Evolutionary conservation across 441 rosid genomes (phyloP).

Genomic region (Metrosideros polymorpha): DNA sequence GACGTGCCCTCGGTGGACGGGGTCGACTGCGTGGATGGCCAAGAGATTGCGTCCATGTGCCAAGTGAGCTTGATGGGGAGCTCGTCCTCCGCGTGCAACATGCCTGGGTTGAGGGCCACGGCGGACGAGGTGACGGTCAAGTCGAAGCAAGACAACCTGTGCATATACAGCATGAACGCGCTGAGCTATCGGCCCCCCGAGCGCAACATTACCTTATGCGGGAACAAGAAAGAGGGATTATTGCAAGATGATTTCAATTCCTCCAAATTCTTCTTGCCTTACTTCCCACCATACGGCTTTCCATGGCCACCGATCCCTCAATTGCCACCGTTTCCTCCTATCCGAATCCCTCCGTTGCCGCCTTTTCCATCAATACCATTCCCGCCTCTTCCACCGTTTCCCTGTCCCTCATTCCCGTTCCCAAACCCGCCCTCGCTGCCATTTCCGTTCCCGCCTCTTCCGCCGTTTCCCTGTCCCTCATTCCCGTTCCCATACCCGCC

Average conservation of each 20-base stretch:
- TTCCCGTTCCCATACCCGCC: background rate
- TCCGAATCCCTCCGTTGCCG: background rate
- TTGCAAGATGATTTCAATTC: conserved; percentile 14
- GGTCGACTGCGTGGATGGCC: conserved; percentile 52
- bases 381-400: conserved; percentile 11
- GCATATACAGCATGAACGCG: conserved; percentile 60
- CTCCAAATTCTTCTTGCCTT: conserved; percentile 51
- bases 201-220: conserved; percentile 37
- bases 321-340: background rate
- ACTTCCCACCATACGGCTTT: conserved; percentile 38
- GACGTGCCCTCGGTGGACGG: conserved; percentile 62
- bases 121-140: conserved; percentile 46
- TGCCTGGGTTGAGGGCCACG: conserved; percentile 34
- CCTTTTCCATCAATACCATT: conserved; percentile 4
- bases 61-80: conserved; percentile 27
- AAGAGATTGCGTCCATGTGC: conserved; percentile 40
- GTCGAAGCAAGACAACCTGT: conserved; percentile 49
- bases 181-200: conserved; percentile 41
- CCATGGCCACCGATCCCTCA: conserved; percentile 49
- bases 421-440: background rate
- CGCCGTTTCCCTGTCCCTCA: background rate
- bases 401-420: background rate
- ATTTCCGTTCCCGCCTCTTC: background rate
- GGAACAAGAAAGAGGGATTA: conserved; percentile 11
- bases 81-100: conserved; percentile 23